A percentile compares a stretch with the other conserved stretches of the same genome.
These are phyloP conservation scores for Fusarium euwallaceae DNA, from an alignment of 2,329 filamentous ascomycete genomes.

Conservation along the genomic window DNA sequence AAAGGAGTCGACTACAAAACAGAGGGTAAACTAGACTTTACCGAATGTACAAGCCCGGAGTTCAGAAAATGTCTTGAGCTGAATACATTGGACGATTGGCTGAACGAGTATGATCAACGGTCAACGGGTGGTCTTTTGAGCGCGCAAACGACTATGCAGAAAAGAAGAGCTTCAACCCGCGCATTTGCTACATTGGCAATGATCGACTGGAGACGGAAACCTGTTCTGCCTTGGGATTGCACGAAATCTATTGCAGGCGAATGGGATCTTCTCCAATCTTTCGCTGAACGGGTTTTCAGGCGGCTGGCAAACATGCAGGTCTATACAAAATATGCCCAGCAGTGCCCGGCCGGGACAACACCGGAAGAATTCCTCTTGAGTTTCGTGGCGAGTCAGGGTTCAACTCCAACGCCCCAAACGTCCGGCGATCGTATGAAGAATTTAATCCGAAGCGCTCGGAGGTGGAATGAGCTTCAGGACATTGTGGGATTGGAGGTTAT, in stretches of 20 bases:
- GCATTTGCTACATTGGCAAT: background rate
- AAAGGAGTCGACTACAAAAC: background rate
- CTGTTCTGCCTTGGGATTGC: background rate
- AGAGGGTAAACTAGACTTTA: background rate
- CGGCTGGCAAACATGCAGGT: background rate
- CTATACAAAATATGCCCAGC: background rate
- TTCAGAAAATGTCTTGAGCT: accelerated
- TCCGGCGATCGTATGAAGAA: background rate
- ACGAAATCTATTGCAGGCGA: background rate
- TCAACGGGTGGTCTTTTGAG: background rate
- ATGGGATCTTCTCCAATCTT: background rate
- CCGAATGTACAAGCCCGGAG: background rate
- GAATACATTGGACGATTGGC: background rate
- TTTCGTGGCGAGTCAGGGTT: background rate
- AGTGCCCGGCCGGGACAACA: background rate
- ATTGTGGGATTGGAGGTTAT: background rate
- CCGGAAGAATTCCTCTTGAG: background rate
- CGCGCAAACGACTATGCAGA: background rate
- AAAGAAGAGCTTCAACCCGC: background rate
- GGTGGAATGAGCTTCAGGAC: background rate
- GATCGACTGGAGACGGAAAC: background rate
- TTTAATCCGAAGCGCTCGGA: background rate
- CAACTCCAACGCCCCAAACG: background rate
- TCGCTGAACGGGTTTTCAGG: accelerated
- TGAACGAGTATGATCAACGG: background rate